Evolutionary conservation across 2,329 filamentous ascomycete species (phyloP).

Genomic region (Aspergillus sp.): DNA sequence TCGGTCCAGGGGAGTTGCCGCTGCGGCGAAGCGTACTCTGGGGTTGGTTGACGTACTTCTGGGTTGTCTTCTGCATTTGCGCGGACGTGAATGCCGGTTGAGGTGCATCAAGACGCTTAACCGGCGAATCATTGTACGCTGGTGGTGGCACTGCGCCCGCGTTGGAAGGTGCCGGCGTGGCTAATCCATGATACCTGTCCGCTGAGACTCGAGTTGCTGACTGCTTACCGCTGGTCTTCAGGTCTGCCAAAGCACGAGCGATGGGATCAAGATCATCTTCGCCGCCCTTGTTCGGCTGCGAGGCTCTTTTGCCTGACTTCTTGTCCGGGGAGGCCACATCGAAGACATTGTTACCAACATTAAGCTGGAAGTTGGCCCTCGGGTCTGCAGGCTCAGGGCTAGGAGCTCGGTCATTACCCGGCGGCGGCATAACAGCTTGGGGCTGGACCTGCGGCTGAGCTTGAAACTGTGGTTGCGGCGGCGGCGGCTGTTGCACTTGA

Average conservation of each 20-base stretch:
- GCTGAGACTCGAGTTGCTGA: constrained; percentile 80
- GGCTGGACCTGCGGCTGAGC: constrained; percentile 6
- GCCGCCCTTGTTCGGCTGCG: constrained; percentile 31
- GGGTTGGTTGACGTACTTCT: constrained; percentile 77
- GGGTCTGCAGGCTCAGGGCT: constrained; percentile 87
- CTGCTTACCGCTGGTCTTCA: constrained; percentile 81
- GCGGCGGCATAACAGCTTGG: constrained; percentile 6
- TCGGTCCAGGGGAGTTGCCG: constrained; percentile 46
- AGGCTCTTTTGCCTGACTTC: constrained; percentile 37
- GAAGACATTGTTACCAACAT: constrained; percentile 93
- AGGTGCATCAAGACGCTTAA: constrained; percentile 76
- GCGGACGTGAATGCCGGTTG: constrained; percentile 86
- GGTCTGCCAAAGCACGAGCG: constrained; percentile 79
- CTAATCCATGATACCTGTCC: constrained; percentile 87
- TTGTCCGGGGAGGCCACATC: constrained; percentile 74
- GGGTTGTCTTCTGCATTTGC: constrained; percentile 91
- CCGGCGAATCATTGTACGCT: constrained; percentile 66
- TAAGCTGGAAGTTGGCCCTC: constrained; percentile 83
- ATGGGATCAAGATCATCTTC: constrained; percentile 74
- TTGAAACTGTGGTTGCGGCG: neutral
- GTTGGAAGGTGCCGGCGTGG: constrained; percentile 60
- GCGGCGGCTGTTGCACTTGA: neutral
- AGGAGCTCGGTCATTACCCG: constrained; percentile 26
- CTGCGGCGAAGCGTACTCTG: constrained; percentile 60
- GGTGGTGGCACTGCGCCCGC: constrained; percentile 62